These are phyloP conservation scores for Plasmodium adleri DNA, from an alignment of 169 alveolate genomes.

Conservation along the genomic window DNA sequence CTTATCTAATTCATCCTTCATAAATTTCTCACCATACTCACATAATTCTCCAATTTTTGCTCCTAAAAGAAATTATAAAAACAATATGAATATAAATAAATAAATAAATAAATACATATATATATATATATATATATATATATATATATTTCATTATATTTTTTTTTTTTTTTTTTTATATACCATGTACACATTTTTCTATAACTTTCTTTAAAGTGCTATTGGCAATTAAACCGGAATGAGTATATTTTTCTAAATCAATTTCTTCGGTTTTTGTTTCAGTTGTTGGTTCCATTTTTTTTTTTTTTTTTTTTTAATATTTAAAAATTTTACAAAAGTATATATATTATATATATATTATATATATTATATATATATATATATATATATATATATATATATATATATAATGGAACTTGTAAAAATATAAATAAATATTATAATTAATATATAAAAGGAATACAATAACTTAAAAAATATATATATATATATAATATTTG, in stretches of 20 bases:
- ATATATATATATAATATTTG: no score
- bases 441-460: not conserved
- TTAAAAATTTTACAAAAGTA: no score
- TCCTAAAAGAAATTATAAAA: slow-evolving; percentile 14
- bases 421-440: not conserved
- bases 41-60: slow-evolving; percentile 52
- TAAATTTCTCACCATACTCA: slow-evolving; percentile 53
- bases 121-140: slow-evolving; percentile 2
- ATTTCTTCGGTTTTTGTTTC: slow-evolving; percentile 51
- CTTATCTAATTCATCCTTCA: slow-evolving; percentile 66
- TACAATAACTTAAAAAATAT: not conserved
- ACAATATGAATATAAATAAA: not conserved
- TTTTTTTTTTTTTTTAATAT: not conserved
- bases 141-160: not conserved
- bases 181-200: slow-evolving; percentile 69
- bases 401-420: no score
- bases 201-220: slow-evolving; percentile 45
- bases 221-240: slow-evolving; percentile 64
- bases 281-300: slow-evolving; percentile 52
- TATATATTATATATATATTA: no score
- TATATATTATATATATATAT: no score
- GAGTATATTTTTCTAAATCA: slow-evolving; percentile 61
- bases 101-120: not conserved
- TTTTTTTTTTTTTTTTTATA: not conserved
- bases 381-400: no score